Evolutionary conservation across 768 basidiomycete species (phyloP), one percentile per base, ranked within the genome.

Genomic region (Lactarius sanguifluus): DNA sequence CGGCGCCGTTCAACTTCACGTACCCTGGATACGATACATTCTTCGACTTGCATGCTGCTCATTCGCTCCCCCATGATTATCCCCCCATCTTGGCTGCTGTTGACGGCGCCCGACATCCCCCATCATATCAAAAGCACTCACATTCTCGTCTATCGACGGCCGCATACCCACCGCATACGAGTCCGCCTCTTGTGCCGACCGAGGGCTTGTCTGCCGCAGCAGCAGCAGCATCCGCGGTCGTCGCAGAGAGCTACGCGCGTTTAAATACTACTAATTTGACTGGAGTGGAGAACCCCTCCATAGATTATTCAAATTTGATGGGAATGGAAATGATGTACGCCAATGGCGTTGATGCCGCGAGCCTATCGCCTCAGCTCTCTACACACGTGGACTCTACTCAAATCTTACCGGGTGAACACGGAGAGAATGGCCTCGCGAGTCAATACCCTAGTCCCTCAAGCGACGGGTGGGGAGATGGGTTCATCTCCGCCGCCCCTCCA

Each of bases 341-440:
- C 32, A 78, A 80, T 64, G 54, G 66, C 28, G 75, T 86, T 64
- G 85, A 87, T 68, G 74, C 77, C 36, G 74, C 78, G 5, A 73
- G 75, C 45, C 75, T 71, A 41, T 61, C 81, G 34, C 76, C 77
- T 62, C 71, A 72, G 60, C 83, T 84, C 8, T 91, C 83, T 77
- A 91, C 90, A 41, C 89, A 91, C 76, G 91, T 98, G 66, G 93
- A 98, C 78, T 95, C 96, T 9, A 90, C 90, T n/a, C 93, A 96
- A 77, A 91, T 96, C 54, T 76, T 84, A 66, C 80, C 80, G n/a
- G 75, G 78, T 47, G 80, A 82, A 52, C 78, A 80, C 56, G 64
- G 69, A 59, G 78, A 79, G 41, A 73, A 75, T 66, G 75, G 79
- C 13, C 81, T 82, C 72, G 77, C 81, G 52, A 80, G 79, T 68